A percentile compares a stretch with the other conserved stretches of the same genome.
These are phyloP conservation scores for Diaporthe amygdali DNA, from an alignment of 2,329 filamentous ascomycete genomes.

Conservation along the genomic window DNA sequence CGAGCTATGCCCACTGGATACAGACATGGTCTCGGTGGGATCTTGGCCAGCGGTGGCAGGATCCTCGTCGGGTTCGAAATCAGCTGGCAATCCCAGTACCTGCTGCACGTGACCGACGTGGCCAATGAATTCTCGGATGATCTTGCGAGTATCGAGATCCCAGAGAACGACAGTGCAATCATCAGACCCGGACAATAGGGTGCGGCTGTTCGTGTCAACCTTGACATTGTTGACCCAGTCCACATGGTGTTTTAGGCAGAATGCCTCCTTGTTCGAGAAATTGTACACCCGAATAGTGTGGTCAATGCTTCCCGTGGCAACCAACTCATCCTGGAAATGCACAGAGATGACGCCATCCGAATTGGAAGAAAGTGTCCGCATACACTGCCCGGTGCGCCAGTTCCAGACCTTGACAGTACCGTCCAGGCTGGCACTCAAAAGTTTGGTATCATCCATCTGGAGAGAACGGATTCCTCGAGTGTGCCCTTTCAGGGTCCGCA, in stretches of 20 bases:
- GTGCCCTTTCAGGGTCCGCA: conserved; percentile 86
- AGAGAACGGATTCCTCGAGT: conserved; percentile 83
- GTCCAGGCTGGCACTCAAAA: conserved; percentile 91
- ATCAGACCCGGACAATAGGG: conserved; percentile 90
- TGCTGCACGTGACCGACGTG: conserved; percentile 97
- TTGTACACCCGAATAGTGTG: conserved; percentile 92
- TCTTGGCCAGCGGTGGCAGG: conserved; percentile 46
- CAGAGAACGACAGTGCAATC: conserved; percentile 91
- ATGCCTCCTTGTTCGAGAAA: conserved; percentile 82
- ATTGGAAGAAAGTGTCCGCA: conserved; percentile 82
- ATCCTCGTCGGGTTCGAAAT: conserved; percentile 87
- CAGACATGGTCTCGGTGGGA: conserved; percentile 59
- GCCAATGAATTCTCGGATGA: conserved; percentile 79
- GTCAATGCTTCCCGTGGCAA: conserved; percentile 90
- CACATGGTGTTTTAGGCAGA: conserved; percentile 79
- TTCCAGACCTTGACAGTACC: conserved; percentile 94
- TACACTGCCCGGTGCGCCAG: conserved; percentile 87
- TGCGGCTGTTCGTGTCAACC: conserved; percentile 81
- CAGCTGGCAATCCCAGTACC: conserved; percentile 79
- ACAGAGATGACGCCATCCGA: conserved; percentile 83
- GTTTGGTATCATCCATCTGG: conserved; percentile 89
- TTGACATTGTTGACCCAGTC: conserved; percentile 98
- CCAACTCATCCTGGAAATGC: conserved; percentile 82
- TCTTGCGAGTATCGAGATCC: conserved; percentile 85
- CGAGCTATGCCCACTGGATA: conserved; percentile 52